Base-by-base conservation (phyloP, 2,329 filamentous ascomycete genomes). In the Truncatella angustata region DNA sequence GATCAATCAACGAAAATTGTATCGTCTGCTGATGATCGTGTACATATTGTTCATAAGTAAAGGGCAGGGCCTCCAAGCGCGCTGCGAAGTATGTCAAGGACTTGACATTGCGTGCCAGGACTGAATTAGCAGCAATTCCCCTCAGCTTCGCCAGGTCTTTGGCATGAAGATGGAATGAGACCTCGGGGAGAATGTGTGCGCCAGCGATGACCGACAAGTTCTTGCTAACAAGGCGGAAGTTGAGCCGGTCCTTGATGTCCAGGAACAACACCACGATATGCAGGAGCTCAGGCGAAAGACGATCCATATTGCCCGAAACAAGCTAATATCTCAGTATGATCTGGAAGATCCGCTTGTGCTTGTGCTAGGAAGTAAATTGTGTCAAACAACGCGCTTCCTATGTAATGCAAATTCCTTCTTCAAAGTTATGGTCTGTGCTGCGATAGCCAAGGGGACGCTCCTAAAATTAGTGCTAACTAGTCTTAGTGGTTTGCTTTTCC, bases 101-200 rank as follows among this genome's bases (percentile, higher is more conserved):
- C 35, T 49, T 46, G 20, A 55, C 53, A 43, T 55, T 28, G 5
- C 36, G 46, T 4, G 53, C 26, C 9, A 55, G n/a, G 23, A 35
- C 12, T 4, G 32, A 26, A 28, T 50, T 45, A 4, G 23, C 40
- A 5, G 53, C 46, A 26, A 55, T 53, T 12, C 24, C 40, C 16
- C 50, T 47, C 20, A 55, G 35, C 10, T 46, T 46, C 10, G 20
- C 46, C 7, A 55, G 36, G n/a, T 52, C 50, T 21, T 53, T 35
- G 26, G 58, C n/a, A 52, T 61, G 14, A 26, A 60, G 10, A 4
- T 54, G 16, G 58, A 60, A 10, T 3, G 39, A 21, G 53, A 62
- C 30, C 35, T 67, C 14, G 58, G 69, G 7, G 64, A 79, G 28
- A 77, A 84, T 43, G 79, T 53, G 32, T 32, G 40, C 40, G 5